Evolutionary conservation across 2,329 filamentous ascomycete genomes (phyloP).

Genomic region (Endoconidiophora polonica): DNA sequence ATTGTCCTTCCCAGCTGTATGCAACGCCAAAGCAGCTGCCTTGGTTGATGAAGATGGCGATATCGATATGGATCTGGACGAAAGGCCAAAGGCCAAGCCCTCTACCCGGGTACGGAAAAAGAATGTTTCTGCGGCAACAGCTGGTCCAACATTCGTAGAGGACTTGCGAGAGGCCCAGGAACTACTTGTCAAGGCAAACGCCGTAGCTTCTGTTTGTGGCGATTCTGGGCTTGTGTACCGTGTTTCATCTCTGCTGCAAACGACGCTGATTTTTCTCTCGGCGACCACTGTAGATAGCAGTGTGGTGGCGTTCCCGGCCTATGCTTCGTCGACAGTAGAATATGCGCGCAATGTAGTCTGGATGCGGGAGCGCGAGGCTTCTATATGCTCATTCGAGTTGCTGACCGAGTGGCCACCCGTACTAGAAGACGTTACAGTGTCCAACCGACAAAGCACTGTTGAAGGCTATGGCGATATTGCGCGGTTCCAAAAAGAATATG

Average conservation of each 20-base stretch:
- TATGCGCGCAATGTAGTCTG: constrained; percentile 53
- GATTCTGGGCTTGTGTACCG: constrained; percentile 45
- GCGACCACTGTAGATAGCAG: constrained; percentile 35
- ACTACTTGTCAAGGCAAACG: constrained; percentile 46
- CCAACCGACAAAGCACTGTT: constrained; percentile 17
- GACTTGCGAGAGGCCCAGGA: constrained; percentile 50
- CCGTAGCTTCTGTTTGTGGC: constrained; percentile 34
- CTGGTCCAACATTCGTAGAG: constrained; percentile 32
- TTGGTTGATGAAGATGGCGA: constrained; percentile 1
- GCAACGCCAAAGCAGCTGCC: constrained; percentile 16
- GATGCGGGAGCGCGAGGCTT: constrained; percentile 44
- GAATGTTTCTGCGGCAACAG: constrained; percentile 3
- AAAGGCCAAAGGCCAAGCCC: constrained; percentile 3
- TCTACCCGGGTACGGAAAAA: constrained; percentile 13
- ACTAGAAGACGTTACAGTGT: constrained; percentile 3
- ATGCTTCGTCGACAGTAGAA: constrained; percentile 50
- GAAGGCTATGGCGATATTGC: constrained; percentile 34
- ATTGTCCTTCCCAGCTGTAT: constrained; percentile 64
- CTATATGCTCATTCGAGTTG: constrained; percentile 19
- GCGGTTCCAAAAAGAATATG: constrained; percentile 60
- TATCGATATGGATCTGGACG: not conserved
- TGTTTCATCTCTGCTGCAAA: constrained; percentile 47
- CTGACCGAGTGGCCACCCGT: constrained; percentile 15
- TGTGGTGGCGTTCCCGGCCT: constrained; percentile 32
- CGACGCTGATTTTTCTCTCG: constrained; percentile 47